These are phyloP conservation scores for Corchorus capsularis DNA, from an alignment of 345 rosid species.

Conservation along the genomic window DNA sequence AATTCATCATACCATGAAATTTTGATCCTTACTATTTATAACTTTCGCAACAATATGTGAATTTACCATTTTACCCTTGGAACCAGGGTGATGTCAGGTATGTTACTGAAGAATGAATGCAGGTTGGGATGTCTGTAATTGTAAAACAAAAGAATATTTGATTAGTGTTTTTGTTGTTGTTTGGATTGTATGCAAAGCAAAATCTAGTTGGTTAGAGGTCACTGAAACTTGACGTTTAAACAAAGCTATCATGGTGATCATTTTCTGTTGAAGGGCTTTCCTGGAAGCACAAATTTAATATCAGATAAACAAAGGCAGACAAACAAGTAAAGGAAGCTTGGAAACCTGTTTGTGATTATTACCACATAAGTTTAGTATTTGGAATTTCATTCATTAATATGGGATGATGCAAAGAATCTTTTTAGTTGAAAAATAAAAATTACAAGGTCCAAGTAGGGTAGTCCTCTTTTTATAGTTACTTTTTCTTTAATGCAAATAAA, in stretches of 20 bases:
- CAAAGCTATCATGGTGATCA: slow-evolving; percentile 47
- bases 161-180: not conserved
- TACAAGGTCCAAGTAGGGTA: too few relatives aligned
- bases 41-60: not conserved
- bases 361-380: not conserved
- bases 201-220: slow-evolving; percentile 30
- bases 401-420: too few relatives aligned
- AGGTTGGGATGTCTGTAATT: not conserved
- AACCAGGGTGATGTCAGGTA: too few relatives aligned
- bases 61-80: not conserved
- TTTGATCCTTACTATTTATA: too few relatives aligned
- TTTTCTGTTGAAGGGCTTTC: slow-evolving; percentile 14
- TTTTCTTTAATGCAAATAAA: too few relatives aligned
- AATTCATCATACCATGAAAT: not conserved
- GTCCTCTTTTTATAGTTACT: too few relatives aligned
- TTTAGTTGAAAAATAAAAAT: too few relatives aligned
- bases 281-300: slow-evolving; percentile 14
- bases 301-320: not conserved
- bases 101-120: not conserved
- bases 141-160: not conserved
- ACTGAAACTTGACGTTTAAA: slow-evolving; percentile 65
- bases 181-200: slow-evolving; percentile 47
- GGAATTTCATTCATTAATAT: not conserved
- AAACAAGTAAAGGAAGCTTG: too few relatives aligned
- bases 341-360: slow-evolving; percentile 7